Evolutionary conservation across 352 stramenopile genomes (phyloP), one percentile per base, ranked within the genome.

Genomic region (Globisporangium cylindrosporum): DNA sequence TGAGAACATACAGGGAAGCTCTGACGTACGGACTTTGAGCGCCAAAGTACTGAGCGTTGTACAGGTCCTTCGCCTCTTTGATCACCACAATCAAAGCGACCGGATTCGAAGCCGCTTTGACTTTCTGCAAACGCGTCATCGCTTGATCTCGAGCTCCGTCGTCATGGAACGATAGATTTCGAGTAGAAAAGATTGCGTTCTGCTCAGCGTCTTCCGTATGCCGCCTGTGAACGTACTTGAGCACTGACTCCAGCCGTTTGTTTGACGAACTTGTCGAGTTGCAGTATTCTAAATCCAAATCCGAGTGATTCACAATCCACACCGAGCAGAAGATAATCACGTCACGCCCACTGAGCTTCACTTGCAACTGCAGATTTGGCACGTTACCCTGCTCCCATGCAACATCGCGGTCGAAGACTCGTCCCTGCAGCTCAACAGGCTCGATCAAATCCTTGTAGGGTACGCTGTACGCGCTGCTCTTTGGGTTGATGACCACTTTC

Each of bases 301-400:
- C 84, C 20, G 86, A 90, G 65, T 96, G 89, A 38, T 96, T 96
- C 14, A 96, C 87, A 65, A 96, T 88, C 89, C 89, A 96, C 4
- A 96, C 82, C 12, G 87, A 93, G 65, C 87, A 94, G 66, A 92
- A 96, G 1, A 95, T 80, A n/a, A 93, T 80, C 3, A 95, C 75
- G 55, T 96, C 89, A 49, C 89, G 80, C 4, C 86, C 89, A 20
- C 77, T 83, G 3, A 93, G 65, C 62, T 96, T 96, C 25, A 96
- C 78, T 71, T 93, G 84, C 20, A 96, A 69, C 66, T 94, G 89
- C 20, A 96, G 59, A 48, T 93, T 91, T 1, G 89, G 89, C 22
- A 96, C 87, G 46, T 83, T 90, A 14, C 78, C 75, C 70, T 96
- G 85, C 51, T 93, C 84, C 66, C 82, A 81, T 59, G 73, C 66